Base-by-base conservation (phyloP, 1,139 yeast species). In the Diutina pseudorugosa region DNA sequence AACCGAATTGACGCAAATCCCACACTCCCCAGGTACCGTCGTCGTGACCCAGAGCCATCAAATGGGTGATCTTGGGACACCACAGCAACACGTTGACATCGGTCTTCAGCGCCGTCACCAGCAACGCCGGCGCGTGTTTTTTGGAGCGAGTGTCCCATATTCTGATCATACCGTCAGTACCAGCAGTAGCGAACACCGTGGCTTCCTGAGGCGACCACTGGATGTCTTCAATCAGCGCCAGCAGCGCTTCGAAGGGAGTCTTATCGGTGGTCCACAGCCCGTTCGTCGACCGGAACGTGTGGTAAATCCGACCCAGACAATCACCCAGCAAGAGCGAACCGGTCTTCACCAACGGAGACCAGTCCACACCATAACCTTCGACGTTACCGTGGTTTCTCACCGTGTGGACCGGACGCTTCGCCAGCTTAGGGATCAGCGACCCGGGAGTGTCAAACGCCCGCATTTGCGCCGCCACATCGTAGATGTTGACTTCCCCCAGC, bases 1-100 rank as follows among this genome's bases (percentile, higher is more conserved):
- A 69, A 58, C 80, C 79, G 71, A 94, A 90, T 60, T 80, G 85
- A 65, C 98, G 84, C 69, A 93, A 76, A 72, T 93, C 99, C 98
- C 99, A 93, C 47, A 93, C 94, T 53, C 95, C 90, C 96, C 98
- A 93, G 36, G 83, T 72, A 56, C 99, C 99, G 66, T 90, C 96
- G 66, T 93, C 99, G 64, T 93, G 96, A 58, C 99, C 99, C 52
- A 94, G 83, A 0, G 98, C 98, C 56, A 93, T 75, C 62, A 93
- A 73, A 62, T 90, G 88, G 63, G 85, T 85, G 58, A 91, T 85
- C 64, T 87, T 87, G 56, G 79, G 79, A 70, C 94, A 88, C 99
- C 99, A 93, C 50, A 96, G 87, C 67, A 94, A 85, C 54, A 94
- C 98, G 64, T 93, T 93, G 56, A 93, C 89, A 67, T 93, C 99